Base-by-base conservation (phyloP, 192 early-diverging fungal genomes). In the Podila epigama region DNA sequence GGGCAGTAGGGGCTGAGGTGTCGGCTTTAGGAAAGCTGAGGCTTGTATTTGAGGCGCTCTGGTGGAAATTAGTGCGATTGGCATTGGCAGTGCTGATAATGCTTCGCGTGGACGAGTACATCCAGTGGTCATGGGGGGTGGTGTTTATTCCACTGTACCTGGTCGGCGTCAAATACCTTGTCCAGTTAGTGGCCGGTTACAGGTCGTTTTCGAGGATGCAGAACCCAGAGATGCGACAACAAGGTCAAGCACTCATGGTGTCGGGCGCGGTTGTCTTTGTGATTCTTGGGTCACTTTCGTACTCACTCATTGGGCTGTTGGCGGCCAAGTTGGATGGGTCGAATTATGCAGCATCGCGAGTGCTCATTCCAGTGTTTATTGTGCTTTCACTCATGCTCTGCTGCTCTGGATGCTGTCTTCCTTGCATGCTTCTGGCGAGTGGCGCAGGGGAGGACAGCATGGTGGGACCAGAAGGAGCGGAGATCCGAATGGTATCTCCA, bases 121-220 rank as follows among this genome's bases (percentile, higher is more conserved):
- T 86, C 27, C 60, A 58, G 15, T 84, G 83, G 59, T 82, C 79
- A 35, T 92, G 91, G 91, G 82, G 51, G 2, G 34, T 87, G 31
- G 84, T 92, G 10, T 90, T 92, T 69, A 85, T 82, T 18, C 91
- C 91, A 5, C 69, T 86, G 20, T 90, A 90, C 51, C 61, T 91
- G 22, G 71, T 89, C 28, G 82, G 80, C 4, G 28, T 88, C 52
- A 82, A 87, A 65, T 87, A 84, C 56, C 62, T 77, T 9, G 34
- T 86, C 11, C 60, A 81, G 37, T 69, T 90, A 27, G 10, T 70
- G 79, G 10, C 28, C 13, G 25, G 82, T 70, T 60, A 54, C 65
- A 32, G 16, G n/a, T 11, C 70, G 52, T 67, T 67, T 41, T 65
- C 63, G 9, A 40, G 36, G 16, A 65, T 58, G 63, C 36, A 55